Evolutionary conservation across 805 yeast species (phyloP).

Genomic region (Ogataea pilisensis): DNA sequence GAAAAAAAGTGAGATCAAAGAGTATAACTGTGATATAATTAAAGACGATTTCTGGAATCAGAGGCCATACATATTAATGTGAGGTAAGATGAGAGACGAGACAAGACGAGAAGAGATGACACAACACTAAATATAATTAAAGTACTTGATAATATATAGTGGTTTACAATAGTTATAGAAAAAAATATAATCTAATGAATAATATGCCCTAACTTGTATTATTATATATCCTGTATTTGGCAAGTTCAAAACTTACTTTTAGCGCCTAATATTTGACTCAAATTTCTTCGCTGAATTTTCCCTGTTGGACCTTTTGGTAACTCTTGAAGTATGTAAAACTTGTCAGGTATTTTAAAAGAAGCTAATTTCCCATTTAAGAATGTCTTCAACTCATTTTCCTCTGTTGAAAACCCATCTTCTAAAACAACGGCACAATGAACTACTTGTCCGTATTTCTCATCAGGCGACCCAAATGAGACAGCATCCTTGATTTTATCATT

Average conservation of each 20-base stretch:
- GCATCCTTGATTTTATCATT: conserved; percentile 66
- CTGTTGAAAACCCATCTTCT: conserved; percentile 35
- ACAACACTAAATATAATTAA: conserved; percentile 40
- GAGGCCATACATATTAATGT: conserved; percentile 35
- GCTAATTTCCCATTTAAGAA: conserved; percentile 46
- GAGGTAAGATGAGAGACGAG: not conserved
- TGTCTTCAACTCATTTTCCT: conserved; percentile 41
- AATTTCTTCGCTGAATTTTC: conserved; percentile 64
- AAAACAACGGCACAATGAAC: conserved; percentile 69
- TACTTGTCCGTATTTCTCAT: conserved; percentile 64
- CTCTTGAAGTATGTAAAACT: conserved; percentile 52
- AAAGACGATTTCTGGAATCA: conserved; percentile 59
- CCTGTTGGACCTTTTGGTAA: conserved; percentile 79
- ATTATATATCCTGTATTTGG: not conserved
- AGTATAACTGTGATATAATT: conserved; percentile 58
- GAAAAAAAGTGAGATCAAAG: conserved; percentile 41
- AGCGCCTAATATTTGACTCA: conserved; percentile 47
- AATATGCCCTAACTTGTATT: not conserved
- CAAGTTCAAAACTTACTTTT: conserved; percentile 35
- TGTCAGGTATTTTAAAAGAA: conserved; percentile 56
- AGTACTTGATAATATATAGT: too few species aligned
- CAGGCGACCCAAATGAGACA: conserved; percentile 65
- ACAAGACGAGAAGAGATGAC: conserved; percentile 33
- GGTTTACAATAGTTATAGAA: too few species aligned
- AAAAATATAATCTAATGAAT: too few species aligned